Conservation (phyloP, 139 green algal species). For the Zygnema circumcarinatum region DNA sequence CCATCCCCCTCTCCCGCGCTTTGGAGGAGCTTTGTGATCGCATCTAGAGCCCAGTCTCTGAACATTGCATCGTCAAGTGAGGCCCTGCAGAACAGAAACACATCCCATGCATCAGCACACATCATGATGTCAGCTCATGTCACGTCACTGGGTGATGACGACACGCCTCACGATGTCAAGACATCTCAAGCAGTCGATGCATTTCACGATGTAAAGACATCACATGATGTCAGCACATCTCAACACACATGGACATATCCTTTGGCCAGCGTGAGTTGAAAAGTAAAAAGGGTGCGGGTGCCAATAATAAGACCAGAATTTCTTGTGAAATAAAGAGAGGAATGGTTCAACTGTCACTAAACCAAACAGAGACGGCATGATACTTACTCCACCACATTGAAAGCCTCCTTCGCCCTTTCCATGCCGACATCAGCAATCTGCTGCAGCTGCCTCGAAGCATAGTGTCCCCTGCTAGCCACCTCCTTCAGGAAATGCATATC, state of each 20-base stretch:
- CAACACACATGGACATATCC: too few species aligned
- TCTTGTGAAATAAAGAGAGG: too few species aligned
- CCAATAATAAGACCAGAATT: too few species aligned
- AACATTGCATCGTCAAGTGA: background rate
- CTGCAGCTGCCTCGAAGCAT: constrained; percentile 40
- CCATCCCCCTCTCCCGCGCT: background rate
- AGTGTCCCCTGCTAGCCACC: constrained; percentile 35
- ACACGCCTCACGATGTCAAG: too few species aligned
- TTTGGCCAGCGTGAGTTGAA: too few species aligned
- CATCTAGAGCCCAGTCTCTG: background rate
- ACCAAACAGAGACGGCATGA: too few species aligned
- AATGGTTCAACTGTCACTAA: too few species aligned
- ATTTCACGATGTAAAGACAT: background rate
- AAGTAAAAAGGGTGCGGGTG: too few species aligned
- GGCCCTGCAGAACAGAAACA: background rate
- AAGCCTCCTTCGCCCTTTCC: constrained; percentile 25
- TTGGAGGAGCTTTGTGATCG: constrained; percentile 15
- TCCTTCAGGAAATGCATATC: constrained; percentile 46
- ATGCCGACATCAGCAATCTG: constrained; percentile 39
- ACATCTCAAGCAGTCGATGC: too few species aligned
- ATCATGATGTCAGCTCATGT: too few species aligned
- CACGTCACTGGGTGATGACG: too few species aligned
- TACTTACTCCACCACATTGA: constrained; percentile 28
- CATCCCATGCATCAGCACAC: too few species aligned
- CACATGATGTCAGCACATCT: background rate